A percentile compares a stretch with the other conserved stretches of the same genome.
phyloP scores from a whole-genome alignment of 75 land plant genomes.

The Gnetum montanum region DNA sequence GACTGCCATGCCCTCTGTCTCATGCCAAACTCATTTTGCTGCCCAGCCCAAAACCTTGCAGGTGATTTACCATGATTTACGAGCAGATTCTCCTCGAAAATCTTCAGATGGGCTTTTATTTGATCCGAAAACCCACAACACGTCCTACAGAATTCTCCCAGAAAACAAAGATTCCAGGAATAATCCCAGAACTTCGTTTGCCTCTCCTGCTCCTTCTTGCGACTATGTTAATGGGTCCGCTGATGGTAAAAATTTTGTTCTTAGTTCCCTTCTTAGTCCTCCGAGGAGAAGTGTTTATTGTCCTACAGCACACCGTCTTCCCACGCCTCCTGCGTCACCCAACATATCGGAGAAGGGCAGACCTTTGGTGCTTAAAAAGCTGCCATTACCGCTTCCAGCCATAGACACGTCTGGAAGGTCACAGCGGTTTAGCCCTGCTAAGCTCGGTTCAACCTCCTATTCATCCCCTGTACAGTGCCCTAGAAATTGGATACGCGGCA shows the following conservation, averaged over 20 bases:
- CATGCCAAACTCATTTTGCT: not conserved
- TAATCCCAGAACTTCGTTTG: not conserved
- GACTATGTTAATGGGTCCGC: not conserved
- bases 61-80: not conserved
- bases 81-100: not conserved
- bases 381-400: constrained; percentile 1
- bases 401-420: constrained; percentile 1
- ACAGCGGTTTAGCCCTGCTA: not conserved
- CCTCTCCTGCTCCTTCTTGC: not conserved
- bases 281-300: not conserved
- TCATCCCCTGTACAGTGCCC: constrained; percentile 9
- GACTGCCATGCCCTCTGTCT: not conserved
- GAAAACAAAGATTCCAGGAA: not conserved
- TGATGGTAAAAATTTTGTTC: not conserved
- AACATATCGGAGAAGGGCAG: not conserved
- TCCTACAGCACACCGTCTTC: constrained; percentile 9
- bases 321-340: constrained; percentile 9
- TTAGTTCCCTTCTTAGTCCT: constrained; percentile 6
- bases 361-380: not conserved
- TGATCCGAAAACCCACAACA: not conserved
- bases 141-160: not conserved
- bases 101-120: not conserved
- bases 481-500: constrained; percentile 10
- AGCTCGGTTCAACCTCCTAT: not conserved
- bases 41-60: not conserved